These are phyloP conservation scores for Talaromyces amestolkiae DNA, from an alignment of 2,329 filamentous ascomycete species.

Conservation along the genomic window DNA sequence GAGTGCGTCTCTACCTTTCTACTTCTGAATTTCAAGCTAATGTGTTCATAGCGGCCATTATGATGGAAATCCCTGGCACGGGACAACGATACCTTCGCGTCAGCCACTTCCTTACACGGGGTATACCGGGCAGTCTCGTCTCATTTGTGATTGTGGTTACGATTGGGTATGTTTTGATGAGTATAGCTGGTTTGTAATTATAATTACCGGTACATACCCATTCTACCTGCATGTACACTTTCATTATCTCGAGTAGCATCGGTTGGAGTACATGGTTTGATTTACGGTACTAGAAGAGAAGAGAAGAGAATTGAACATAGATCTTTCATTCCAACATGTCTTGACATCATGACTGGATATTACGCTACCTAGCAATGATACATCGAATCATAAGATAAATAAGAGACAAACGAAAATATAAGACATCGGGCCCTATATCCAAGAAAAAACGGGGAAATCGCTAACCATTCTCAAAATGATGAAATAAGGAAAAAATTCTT, in stretches of 20 bases:
- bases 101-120: constrained; percentile 91
- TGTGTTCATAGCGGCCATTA: constrained; percentile 72
- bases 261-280: background rate
- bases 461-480: background rate
- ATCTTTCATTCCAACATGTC: background rate
- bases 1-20: constrained; percentile 65
- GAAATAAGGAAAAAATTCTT: background rate
- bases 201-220: constrained; percentile 5
- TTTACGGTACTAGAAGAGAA: background rate
- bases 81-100: constrained; percentile 90
- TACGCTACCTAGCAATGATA: constrained; percentile 8
- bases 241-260: background rate
- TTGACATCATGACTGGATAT: background rate
- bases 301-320: background rate
- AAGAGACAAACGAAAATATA: background rate
- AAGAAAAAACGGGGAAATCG: background rate
- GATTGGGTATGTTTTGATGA: constrained; percentile 87
- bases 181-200: constrained; percentile 63
- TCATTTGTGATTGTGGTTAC: constrained; percentile 80
- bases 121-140: constrained; percentile 80
- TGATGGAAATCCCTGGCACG: constrained; percentile 93
- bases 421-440: background rate
- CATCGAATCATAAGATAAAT: background rate
- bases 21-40: constrained; percentile 18
- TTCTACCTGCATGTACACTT: background rate